phyloP scores from a whole-genome alignment of 495 filamentous ascomycete genomes.

The Hapsidospora chrysogenum region DNA sequence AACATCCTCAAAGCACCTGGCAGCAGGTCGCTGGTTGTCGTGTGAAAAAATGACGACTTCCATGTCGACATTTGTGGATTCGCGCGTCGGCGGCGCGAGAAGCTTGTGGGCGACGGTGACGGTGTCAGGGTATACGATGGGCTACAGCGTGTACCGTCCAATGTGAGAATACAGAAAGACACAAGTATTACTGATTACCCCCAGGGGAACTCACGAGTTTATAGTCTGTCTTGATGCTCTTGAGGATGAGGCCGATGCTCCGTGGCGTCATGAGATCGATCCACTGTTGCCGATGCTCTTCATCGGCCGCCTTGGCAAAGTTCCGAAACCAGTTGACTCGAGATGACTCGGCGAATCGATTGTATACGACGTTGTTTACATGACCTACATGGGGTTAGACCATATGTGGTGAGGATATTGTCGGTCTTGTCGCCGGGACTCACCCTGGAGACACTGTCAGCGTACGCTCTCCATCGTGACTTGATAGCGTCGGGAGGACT shows the following conservation, averaged over 20 bases:
- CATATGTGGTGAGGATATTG: slow-evolving; percentile 2
- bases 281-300: slow-evolving; percentile 49
- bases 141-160: slow-evolving; percentile 29
- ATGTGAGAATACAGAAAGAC: neutral
- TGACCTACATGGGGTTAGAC: slow-evolving; percentile 26
- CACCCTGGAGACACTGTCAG: neutral
- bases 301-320: slow-evolving; percentile 54
- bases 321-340: slow-evolving; percentile 72
- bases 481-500: slow-evolving; percentile 6
- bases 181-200: neutral
- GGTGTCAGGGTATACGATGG: slow-evolving; percentile 74
- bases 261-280: slow-evolving; percentile 46
- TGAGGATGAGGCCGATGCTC: slow-evolving; percentile 60
- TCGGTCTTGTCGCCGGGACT: neutral
- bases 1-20: slow-evolving; percentile 64
- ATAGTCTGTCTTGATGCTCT: slow-evolving; percentile 69
- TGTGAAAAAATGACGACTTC: slow-evolving; percentile 63
- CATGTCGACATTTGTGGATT: slow-evolving; percentile 22
- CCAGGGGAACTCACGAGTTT: slow-evolving; percentile 56
- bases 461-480: neutral
- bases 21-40: slow-evolving; percentile 58
- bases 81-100: slow-evolving; percentile 14
- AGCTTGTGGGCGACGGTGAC: slow-evolving; percentile 85
- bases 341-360: slow-evolving; percentile 71
- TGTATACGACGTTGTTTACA: slow-evolving; percentile 79